These are phyloP conservation scores for Tephrocybe sp. DNA, from an alignment of 768 basidiomycete genomes.

Conservation along the genomic window DNA sequence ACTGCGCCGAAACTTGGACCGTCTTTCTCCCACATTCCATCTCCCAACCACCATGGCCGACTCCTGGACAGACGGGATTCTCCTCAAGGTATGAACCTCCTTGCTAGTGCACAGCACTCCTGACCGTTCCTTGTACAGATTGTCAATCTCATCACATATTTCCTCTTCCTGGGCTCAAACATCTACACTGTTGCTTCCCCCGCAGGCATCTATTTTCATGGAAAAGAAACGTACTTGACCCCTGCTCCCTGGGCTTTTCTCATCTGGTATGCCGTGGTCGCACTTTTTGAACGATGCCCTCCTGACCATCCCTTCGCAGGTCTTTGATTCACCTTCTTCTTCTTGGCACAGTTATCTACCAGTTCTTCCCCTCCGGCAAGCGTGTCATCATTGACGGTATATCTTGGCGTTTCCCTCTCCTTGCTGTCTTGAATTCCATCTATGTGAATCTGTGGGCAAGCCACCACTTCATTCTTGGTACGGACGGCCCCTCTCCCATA, in stretches of 20 bases:
- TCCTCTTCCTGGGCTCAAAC: slow-evolving; percentile 87
- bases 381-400: slow-evolving; percentile 80
- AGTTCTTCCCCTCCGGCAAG: slow-evolving; percentile 79
- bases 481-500: slow-evolving; percentile 9
- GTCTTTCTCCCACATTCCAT: not conserved
- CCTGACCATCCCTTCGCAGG: slow-evolving; percentile 38
- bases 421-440: slow-evolving; percentile 83
- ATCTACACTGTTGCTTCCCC: slow-evolving; percentile 82
- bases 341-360: slow-evolving; percentile 88
- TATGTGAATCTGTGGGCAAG: slow-evolving; percentile 87
- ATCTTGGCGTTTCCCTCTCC: slow-evolving; percentile 87
- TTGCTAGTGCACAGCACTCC: not conserved
- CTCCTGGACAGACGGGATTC: slow-evolving; percentile 75
- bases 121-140: slow-evolving; percentile 37
- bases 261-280: slow-evolving; percentile 60
- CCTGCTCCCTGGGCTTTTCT: slow-evolving; percentile 93
- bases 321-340: slow-evolving; percentile 87
- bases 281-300: not conserved
- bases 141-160: slow-evolving; percentile 78
- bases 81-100: slow-evolving; percentile 58
- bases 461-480: slow-evolving; percentile 67
- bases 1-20: not conserved
- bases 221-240: slow-evolving; percentile 89
- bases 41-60: slow-evolving; percentile 47
- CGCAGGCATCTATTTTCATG: slow-evolving; percentile 63